Evolutionary conservation across 2,329 filamentous ascomycete genomes (phyloP), one percentile per base, ranked within the genome.

Genomic region (Nannizziopsis arthrosporioides): DNA sequence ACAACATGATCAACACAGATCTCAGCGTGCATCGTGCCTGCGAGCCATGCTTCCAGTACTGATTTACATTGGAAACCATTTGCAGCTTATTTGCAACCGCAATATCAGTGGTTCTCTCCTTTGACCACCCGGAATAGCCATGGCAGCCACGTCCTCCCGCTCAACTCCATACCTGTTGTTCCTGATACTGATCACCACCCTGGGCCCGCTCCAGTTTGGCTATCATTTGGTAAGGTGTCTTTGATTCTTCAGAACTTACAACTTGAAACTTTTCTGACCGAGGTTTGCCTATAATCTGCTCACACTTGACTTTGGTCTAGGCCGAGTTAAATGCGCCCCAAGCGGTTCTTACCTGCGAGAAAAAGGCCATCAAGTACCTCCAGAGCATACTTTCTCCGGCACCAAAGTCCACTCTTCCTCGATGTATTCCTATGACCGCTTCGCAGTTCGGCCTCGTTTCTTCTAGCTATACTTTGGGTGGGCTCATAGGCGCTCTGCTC

Each of bases 251-350:
- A n/a, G 32, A 27, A n/a, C n/a, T n/a, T n/a, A n/a, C n/a, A n/a
- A n/a, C n/a, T n/a, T n/a, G n/a, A n/a, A n/a, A n/a, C n/a, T n/a
- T n/a, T n/a, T n/a, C n/a, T n/a, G n/a, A n/a, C n/a, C n/a, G n/a
- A 45, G 47, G 15, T 56, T 51, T 51, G 27, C 5, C 46, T 51
- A 17, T 35, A 42, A 8, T 22, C 44, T 46, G 18, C 35, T 44
- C 11, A 44, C 52, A 12, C 19, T 50, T 44, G 27, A 34, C 30
- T 37, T 4, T 37, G 12, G 31, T 10, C 39, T 59, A 90, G 89
- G 85, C 88, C 57, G 92, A 96, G 65, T 78, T 98, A 54, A 98
- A 98, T 65, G 87, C 90, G 7, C 92, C 92, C 7, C 83, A 95
- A 74, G 83, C 89, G 72, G 86, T 93, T 59, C 84, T 98, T 59